phyloP scores from a whole-genome alignment of 129 eudicot genomes.

The Centella asiatica region DNA sequence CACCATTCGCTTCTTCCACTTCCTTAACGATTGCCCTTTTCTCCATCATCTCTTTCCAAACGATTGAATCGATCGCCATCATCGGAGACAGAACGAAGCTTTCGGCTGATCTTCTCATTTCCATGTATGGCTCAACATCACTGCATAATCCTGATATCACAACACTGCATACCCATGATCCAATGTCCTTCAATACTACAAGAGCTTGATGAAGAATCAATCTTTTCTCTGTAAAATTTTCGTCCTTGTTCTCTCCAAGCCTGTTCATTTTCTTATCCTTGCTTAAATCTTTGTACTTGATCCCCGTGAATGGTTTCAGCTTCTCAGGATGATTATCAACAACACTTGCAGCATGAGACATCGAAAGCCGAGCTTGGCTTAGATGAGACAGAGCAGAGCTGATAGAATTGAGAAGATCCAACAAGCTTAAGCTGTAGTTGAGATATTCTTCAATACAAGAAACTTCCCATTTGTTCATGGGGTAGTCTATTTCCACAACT shows the following conservation, averaged over 20 bases:
- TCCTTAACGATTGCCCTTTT: slow-evolving; percentile 38
- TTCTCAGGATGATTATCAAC: slow-evolving; percentile 24
- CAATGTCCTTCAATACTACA: slow-evolving; percentile 25
- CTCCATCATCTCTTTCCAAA: slow-evolving; percentile 19
- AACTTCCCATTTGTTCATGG: slow-evolving; percentile 49
- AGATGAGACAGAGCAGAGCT: slow-evolving; percentile 45
- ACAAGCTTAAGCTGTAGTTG: slow-evolving; percentile 41
- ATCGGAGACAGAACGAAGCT: slow-evolving; percentile 17
- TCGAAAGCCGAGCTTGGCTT: slow-evolving; percentile 32
- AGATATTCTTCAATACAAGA: slow-evolving; percentile 42
- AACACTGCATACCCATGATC: slow-evolving; percentile 45
- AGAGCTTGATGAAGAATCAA: slow-evolving; percentile 45
- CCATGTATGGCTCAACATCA: slow-evolving; percentile 21
- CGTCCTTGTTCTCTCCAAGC: slow-evolving; percentile 5
- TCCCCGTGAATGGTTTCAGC: slow-evolving; percentile 11
- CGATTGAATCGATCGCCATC: slow-evolving; percentile 22
- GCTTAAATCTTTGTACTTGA: slow-evolving; percentile 10
- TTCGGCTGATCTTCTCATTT: slow-evolving; percentile 8
- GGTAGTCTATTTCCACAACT: slow-evolving; percentile 49
- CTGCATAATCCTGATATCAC: slow-evolving; percentile 39
- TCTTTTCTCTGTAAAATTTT: slow-evolving; percentile 25
- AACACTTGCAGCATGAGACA: slow-evolving; percentile 33
- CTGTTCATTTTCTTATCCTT: slow-evolving; percentile 18
- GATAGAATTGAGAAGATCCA: slow-evolving; percentile 41
- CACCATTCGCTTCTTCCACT: slow-evolving; percentile 34